Percentiles rank a stretch among this genome's conserved stretches.
Evolutionary conservation across 257 asterid genomes (phyloP).

Genomic region (Perilla frutescens): DNA sequence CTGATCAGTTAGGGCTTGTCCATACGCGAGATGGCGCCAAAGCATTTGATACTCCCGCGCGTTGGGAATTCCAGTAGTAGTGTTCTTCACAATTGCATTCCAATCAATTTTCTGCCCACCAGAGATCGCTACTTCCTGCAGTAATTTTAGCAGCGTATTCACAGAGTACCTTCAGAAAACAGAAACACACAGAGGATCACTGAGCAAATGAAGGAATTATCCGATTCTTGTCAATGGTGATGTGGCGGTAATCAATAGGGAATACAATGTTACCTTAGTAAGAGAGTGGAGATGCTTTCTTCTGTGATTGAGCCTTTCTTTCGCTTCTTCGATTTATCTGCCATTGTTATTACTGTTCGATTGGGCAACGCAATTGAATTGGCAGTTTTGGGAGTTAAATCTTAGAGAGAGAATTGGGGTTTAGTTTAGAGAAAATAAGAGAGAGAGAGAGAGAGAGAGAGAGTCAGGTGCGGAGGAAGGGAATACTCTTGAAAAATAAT

Average conservation of each 20-base stretch:
- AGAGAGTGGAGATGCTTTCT: conserved; percentile 52
- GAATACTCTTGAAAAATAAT: too few relatives aligned
- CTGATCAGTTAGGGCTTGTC: conserved; percentile 54
- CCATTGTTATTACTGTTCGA: conserved; percentile 41
- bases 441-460: background rate
- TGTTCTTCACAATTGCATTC: conserved; percentile 67
- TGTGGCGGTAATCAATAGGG: background rate
- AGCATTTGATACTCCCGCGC: conserved; percentile 82
- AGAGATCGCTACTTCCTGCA: conserved; percentile 72
- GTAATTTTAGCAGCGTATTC: conserved; percentile 57
- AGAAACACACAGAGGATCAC: background rate
- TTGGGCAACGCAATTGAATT: background rate
- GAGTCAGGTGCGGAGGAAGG: too few relatives aligned
- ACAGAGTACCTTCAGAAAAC: conserved; percentile 58
- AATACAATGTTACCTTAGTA: conserved; percentile 51
- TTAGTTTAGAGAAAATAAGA: background rate
- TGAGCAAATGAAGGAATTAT: background rate
- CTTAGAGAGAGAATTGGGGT: background rate
- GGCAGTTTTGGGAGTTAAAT: background rate
- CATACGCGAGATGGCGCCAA: conserved; percentile 92
- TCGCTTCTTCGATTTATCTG: conserved; percentile 53
- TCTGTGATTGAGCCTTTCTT: conserved; percentile 61
- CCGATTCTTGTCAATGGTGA: background rate
- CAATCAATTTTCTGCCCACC: conserved; percentile 66
- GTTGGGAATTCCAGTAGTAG: conserved; percentile 67